phyloP scores from a whole-genome alignment of 345 rosid species.

The Sonneratia caseolaris region DNA sequence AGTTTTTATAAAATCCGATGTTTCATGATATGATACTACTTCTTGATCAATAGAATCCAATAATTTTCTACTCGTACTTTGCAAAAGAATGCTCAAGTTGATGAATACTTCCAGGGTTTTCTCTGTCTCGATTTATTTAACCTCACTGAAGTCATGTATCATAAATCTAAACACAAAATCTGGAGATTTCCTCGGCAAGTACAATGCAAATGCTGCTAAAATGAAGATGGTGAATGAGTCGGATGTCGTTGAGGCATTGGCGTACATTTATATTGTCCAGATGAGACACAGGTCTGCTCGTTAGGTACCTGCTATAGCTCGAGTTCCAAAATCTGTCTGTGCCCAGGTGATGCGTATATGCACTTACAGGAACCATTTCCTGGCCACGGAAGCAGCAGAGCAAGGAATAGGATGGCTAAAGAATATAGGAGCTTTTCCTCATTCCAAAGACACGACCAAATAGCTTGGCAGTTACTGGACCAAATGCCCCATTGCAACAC shows the following conservation, averaged over 20 bases:
- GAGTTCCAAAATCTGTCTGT: conserved; percentile 26
- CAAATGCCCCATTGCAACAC: conserved; percentile 35
- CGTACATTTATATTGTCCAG: conserved; percentile 29
- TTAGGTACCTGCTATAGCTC: conserved; percentile 30
- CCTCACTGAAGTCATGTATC: not conserved
- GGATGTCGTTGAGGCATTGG: conserved; percentile 29
- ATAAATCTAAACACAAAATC: conserved; percentile 45
- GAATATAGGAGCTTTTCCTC: conserved; percentile 37
- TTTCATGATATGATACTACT: too few species aligned
- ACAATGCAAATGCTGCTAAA: conserved; percentile 31
- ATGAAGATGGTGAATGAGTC: conserved; percentile 29
- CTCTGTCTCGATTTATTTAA: not conserved
- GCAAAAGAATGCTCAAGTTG: not conserved
- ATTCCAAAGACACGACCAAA: conserved; percentile 15
- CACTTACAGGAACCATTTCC: conserved; percentile 19
- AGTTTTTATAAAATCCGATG: too few species aligned
- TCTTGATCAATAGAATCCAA: not conserved
- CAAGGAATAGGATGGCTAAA: conserved; percentile 40
- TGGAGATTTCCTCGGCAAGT: conserved; percentile 27
- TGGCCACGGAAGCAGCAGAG: conserved; percentile 37
- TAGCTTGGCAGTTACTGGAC: conserved; percentile 33
- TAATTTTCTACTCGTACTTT: not conserved
- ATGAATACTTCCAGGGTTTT: not conserved
- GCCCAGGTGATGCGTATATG: conserved; percentile 35
- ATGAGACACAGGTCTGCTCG: conserved; percentile 47